Evolutionary conservation across 345 rosid species (phyloP), one percentile per base, ranked within the genome.

Genomic region (Geranium rotundifolium): DNA sequence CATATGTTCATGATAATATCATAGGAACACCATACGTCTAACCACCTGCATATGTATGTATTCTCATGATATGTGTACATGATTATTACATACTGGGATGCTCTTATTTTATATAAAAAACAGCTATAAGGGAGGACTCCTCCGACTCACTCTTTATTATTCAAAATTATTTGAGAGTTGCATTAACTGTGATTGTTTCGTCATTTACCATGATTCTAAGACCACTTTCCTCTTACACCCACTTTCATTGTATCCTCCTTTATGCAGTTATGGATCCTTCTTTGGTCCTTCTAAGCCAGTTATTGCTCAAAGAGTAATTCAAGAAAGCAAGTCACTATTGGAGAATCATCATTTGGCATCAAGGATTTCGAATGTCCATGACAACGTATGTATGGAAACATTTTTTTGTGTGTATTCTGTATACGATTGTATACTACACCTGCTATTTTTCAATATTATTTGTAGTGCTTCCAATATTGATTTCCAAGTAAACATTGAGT

Each of bases 241-340:
- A 34, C 41, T 34, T 34, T 34, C 41, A 4, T 65, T 19, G 58
- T 20, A 20, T 20, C 66, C 54, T 29, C 70, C 55, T 67, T 65
- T 69, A 55, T 73, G 74, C 86, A 90, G 99, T 62, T 90, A 71
- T 74, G 99, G 99, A 19, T 90, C 96, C 39, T 93, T 93, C 76
- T 93, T 88, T 85, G 97, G 99, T 30, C 96, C 96, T 64, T 86
- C 97, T 12, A 79, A 72, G 77, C 95, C 99, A 57, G 87, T 84
- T 60, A 88, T 95, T 66, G 82, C 99, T 16, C 85, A 75, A 7
- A 86, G 99, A 73, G 99, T 95, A 67, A 90, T 95, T 66, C 89
- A 84, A 75, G 97, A 95, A 76, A 95, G 92, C 92, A 90, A 95
- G 80, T 84, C 95, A 15, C 74, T 95, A 55, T 66, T 95, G 50